Conservation (phyloP, 768 basidiomycete genomes). For the Rhizopogon vinicolor region DNA sequence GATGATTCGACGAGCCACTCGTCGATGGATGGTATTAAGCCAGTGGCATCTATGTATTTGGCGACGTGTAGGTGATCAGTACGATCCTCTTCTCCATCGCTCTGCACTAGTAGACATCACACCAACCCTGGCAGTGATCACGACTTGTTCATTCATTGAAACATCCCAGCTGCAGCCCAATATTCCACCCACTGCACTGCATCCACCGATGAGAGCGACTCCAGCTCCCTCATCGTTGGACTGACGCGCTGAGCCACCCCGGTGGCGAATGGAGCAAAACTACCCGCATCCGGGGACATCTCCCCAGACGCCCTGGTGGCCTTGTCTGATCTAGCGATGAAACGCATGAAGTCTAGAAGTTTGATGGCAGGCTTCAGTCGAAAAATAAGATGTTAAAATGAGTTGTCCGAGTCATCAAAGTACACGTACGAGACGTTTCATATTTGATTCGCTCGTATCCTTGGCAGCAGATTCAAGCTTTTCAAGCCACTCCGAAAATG, state of each 20-base stretch:
- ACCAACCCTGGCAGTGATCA: too few relatives aligned
- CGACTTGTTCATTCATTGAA: too few relatives aligned
- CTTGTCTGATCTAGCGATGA: constrained; percentile 8
- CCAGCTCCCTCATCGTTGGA: constrained; percentile 9
- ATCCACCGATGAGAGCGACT: constrained; percentile 9
- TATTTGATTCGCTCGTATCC: not conserved
- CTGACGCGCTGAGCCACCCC: constrained; percentile 8
- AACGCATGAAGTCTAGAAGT: constrained; percentile 15
- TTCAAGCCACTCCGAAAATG: constrained; percentile 23
- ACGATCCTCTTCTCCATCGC: too few relatives aligned
- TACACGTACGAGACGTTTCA: constrained; percentile 14
- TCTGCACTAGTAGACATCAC: too few relatives aligned
- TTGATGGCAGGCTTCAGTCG: constrained; percentile 23
- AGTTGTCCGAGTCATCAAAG: too few relatives aligned
- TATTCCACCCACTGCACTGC: constrained; percentile 14
- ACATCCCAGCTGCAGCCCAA: constrained; percentile 4
- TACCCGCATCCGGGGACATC: not conserved
- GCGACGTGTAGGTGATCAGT: too few relatives aligned
- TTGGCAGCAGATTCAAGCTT: constrained; percentile 16
- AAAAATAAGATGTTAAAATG: constrained; percentile 22
- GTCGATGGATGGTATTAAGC: too few relatives aligned
- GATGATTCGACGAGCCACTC: too few relatives aligned
- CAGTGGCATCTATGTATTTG: too few relatives aligned
- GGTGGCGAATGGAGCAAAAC: not conserved
- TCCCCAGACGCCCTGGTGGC: constrained; percentile 5